These are phyloP conservation scores for Trebouxia sp. DNA, from an alignment of 139 green algal species.

Conservation along the genomic window DNA sequence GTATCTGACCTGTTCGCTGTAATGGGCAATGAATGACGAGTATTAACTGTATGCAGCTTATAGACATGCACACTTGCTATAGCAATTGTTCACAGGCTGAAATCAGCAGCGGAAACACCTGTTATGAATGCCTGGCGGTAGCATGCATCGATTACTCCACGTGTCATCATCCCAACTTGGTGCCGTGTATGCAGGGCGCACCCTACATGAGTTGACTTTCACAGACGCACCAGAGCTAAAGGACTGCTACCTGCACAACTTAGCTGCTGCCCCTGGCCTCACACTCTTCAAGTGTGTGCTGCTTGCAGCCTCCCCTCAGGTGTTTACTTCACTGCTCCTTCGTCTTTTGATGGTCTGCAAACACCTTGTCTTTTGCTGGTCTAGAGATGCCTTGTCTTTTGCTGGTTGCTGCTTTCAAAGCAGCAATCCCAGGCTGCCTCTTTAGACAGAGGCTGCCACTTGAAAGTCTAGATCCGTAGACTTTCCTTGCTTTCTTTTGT, in stretches of 20 bases:
- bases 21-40: no score
- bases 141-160: background rate
- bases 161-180: background rate
- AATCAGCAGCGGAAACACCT: no score
- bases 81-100: no score
- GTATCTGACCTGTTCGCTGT: no score
- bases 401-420: background rate
- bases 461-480: no score
- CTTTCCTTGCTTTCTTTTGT: no score
- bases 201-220: slow-evolving; percentile 70
- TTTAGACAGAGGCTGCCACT: no score
- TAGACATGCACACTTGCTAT: no score
- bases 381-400: no score
- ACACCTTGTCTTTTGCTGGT: background rate
- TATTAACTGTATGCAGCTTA: no score
- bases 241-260: slow-evolving; percentile 69
- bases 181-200: background rate
- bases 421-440: no score
- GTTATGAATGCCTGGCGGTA: background rate
- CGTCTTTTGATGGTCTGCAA: no score
- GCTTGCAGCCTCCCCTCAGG: slow-evolving; percentile 47
- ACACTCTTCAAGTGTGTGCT: slow-evolving; percentile 57
- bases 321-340: background rate
- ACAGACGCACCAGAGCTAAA: slow-evolving; percentile 46
- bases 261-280: slow-evolving; percentile 42